Evolutionary conservation across 768 basidiomycete species (phyloP).

Genomic region (Panaeolus cyanescens): DNA sequence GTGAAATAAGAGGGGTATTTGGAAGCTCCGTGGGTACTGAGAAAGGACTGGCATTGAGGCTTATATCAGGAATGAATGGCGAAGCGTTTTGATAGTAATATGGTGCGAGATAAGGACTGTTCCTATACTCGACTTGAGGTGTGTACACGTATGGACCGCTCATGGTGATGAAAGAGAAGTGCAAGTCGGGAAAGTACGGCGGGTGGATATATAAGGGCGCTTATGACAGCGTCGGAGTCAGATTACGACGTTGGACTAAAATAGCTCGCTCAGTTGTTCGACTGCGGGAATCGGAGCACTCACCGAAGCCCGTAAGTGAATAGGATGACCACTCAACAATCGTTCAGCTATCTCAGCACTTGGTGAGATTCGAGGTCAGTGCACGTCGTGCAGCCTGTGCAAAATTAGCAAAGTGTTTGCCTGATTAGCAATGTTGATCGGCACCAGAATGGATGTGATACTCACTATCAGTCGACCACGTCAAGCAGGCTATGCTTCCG

Average conservation of each 20-base stretch:
- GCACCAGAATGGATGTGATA: neutral
- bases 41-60: constrained; percentile 27
- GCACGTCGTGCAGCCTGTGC: no score
- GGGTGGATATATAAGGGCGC: neutral
- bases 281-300: neutral
- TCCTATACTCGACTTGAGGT: constrained; percentile 38
- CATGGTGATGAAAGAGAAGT: constrained; percentile 16
- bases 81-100: constrained; percentile 32
- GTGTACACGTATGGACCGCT: constrained; percentile 42
- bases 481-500: neutral
- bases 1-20: constrained; percentile 12
- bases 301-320: neutral
- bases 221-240: neutral
- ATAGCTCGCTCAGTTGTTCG: neutral
- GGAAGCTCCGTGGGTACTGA: neutral
- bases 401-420: neutral
- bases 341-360: neutral
- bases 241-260: neutral
- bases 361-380: no score
- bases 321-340: neutral
- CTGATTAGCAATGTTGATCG: neutral
- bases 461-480: neutral
- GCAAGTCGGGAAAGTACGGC: neutral
- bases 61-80: constrained; percentile 44
- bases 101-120: constrained; percentile 28